Evolutionary conservation across 2,329 filamentous ascomycete species (phyloP).

Genomic region (Talaromyces sp.): DNA sequence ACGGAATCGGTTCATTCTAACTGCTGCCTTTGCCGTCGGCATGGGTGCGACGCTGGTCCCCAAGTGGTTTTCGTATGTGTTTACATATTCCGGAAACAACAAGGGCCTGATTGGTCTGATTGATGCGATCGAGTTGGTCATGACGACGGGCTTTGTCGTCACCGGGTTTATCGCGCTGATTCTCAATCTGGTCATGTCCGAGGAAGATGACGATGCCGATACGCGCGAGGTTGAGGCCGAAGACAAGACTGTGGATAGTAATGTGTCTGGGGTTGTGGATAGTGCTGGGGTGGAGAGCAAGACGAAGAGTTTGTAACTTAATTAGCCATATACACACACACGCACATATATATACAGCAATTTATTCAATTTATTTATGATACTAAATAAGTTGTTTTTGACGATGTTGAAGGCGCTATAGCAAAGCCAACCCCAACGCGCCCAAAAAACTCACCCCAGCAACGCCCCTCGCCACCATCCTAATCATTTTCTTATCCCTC

Average conservation of each 20-base stretch:
- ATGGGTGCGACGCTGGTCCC: conserved; percentile 49
- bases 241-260: not conserved
- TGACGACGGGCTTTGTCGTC: conserved; percentile 59
- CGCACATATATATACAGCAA: no score
- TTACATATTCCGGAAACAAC: conserved; percentile 50
- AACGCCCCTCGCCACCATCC: conserved; percentile 28
- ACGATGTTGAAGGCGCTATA: no score
- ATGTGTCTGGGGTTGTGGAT: not conserved
- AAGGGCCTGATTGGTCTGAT: conserved; percentile 59
- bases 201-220: conserved; percentile 66
- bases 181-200: conserved; percentile 66
- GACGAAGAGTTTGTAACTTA: conserved; percentile 2
- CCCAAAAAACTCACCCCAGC: conserved; percentile 6
- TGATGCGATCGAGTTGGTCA: conserved; percentile 56
- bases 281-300: not conserved
- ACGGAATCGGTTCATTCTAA: conserved; percentile 62
- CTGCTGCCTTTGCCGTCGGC: conserved; percentile 55
- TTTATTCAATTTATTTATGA: no score
- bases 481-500: conserved; percentile 58
- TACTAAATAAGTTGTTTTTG: no score
- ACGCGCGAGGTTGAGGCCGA: conserved; percentile 2
- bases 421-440: conserved; percentile 5
- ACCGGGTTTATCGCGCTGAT: conserved; percentile 67
- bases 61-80: conserved; percentile 44
- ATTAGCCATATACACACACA: not conserved